Conservation (phyloP, 1,284 basidiomycete species). For the Dichomitus squalens region DNA sequence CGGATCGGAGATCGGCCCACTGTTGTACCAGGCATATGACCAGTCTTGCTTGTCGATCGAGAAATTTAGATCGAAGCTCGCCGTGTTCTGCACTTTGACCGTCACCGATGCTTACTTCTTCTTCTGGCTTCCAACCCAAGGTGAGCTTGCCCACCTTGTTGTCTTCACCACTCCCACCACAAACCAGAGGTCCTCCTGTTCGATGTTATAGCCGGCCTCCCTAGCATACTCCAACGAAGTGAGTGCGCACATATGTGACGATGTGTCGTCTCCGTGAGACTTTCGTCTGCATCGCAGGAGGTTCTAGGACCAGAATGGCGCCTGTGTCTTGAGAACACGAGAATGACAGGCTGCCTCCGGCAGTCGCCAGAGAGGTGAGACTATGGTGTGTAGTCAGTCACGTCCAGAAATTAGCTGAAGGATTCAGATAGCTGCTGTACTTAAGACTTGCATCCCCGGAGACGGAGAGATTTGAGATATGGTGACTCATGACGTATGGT, state of each 20-base stretch:
- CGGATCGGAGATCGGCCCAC: background rate
- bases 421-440: too few relatives aligned
- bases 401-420: background rate
- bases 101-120: background rate
- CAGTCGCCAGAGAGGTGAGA: too few relatives aligned
- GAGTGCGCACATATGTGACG: background rate
- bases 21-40: background rate
- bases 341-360: conserved; percentile 1
- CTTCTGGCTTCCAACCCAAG: conserved; percentile 1
- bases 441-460: too few relatives aligned
- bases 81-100: background rate
- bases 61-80: background rate
- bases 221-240: conserved; percentile 1
- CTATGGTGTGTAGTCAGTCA: too few relatives aligned
- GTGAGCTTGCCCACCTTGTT: conserved; percentile 10
- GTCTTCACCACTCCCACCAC: conserved; percentile 10
- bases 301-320: background rate
- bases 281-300: background rate
- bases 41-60: background rate
- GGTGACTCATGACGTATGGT: background rate
- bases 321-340: background rate
- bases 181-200: conserved; percentile 5
- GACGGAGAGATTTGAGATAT: too few relatives aligned
- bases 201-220: background rate
- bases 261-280: conserved; percentile 5